Conservation (phyloP, 169 alveolate genomes). For the Eimeria acervulina region DNA sequence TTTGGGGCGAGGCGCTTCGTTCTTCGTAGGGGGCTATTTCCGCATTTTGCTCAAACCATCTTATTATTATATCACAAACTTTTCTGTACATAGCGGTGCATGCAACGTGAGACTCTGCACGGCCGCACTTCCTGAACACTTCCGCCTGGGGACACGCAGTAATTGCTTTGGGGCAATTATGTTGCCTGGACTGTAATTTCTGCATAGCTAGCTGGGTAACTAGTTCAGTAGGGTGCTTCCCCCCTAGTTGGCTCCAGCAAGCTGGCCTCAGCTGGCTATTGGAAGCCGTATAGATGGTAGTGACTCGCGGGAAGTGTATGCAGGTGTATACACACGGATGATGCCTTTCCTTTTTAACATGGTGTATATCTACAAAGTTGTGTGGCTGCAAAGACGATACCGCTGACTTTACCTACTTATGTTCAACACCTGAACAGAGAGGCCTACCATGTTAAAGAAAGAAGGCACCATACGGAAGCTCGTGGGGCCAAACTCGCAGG, state of each 20-base stretch:
- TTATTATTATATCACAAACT: slow-evolving; percentile 25
- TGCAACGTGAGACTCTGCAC: slow-evolving; percentile 38
- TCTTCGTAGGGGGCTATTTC: neutral
- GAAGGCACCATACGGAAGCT: slow-evolving; percentile 84
- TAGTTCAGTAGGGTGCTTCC: no score
- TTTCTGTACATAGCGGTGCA: slow-evolving; percentile 37
- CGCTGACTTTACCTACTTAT: neutral
- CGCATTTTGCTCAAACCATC: slow-evolving; percentile 31
- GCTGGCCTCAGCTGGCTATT: no score
- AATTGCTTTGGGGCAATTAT: neutral
- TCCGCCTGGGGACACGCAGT: slow-evolving; percentile 22
- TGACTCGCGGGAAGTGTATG: neutral
- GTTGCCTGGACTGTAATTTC: neutral
- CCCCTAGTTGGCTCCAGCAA: no score
- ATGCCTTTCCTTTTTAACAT: no score
- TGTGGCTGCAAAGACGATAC: neutral
- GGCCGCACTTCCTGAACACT: slow-evolving; percentile 47
- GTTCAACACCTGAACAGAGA: neutral
- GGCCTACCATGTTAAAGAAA: slow-evolving; percentile 84
- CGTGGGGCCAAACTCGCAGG: slow-evolving; percentile 76
- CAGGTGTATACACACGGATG: no score
- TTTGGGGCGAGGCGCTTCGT: neutral
- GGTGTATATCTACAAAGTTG: no score
- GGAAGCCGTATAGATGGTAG: no score
- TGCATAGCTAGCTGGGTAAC: no score